These are phyloP conservation scores for Neopestalotiopsis sp. DNA, from an alignment of 2,329 filamentous ascomycete genomes.

Conservation along the genomic window DNA sequence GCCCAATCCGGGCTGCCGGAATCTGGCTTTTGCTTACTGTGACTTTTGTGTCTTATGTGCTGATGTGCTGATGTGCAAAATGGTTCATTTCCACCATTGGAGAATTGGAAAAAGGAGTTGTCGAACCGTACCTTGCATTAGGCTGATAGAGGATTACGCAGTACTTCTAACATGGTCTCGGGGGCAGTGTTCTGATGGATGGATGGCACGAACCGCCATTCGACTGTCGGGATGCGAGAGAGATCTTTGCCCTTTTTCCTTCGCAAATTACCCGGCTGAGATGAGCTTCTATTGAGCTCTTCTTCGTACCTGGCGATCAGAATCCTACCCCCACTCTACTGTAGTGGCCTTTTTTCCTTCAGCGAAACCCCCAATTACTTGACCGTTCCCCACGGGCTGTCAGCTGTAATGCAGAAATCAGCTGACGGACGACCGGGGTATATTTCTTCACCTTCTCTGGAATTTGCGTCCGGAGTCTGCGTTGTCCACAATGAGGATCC, in stretches of 20 bases:
- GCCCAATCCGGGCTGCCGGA: not conserved
- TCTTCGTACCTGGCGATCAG: constrained; percentile 13
- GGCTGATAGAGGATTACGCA: not conserved
- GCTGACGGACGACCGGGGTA: not conserved
- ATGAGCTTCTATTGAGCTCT: not conserved
- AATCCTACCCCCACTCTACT: not conserved
- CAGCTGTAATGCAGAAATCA: not conserved
- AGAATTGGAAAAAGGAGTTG: not conserved
- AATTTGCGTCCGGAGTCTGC: not conserved
- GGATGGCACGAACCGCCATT: not conserved
- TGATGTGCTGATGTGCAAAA: not conserved
- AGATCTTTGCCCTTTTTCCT: not conserved
- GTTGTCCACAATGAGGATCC: not conserved
- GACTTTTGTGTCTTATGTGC: not conserved
- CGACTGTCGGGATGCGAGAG: not conserved
- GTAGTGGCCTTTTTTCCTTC: not conserved
- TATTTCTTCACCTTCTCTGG: not conserved
- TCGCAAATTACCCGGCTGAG: not conserved
- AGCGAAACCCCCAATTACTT: not conserved
- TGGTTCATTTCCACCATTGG: not conserved
- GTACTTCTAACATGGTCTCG: too few relatives aligned
- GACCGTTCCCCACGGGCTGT: not conserved
- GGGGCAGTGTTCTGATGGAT: too few relatives aligned
- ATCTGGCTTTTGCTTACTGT: not conserved
- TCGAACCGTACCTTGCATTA: not conserved